Percentiles rank a stretch among this genome's conserved stretches.
phyloP scores from a whole-genome alignment of 106 monocot genomes.

The Acorus gramineus region DNA sequence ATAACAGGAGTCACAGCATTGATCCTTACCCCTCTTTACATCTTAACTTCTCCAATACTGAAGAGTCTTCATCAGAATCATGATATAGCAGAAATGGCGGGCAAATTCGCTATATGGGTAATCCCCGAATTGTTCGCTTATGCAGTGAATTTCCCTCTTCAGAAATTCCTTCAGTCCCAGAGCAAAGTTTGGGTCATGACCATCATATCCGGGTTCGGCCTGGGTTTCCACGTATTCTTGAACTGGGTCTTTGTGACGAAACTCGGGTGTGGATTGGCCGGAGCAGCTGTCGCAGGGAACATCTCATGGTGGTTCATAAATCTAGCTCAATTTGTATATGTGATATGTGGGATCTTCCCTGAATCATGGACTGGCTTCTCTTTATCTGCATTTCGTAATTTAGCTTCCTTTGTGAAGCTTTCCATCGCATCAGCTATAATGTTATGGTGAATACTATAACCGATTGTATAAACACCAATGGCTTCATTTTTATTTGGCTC shows the following conservation, averaged over 20 bases:
- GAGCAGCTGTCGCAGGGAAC: constrained; percentile 66
- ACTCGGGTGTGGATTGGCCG: constrained; percentile 44
- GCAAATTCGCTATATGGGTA: constrained; percentile 41
- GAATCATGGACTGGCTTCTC: constrained; percentile 83
- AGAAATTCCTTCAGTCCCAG: constrained; percentile 89
- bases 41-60: constrained; percentile 53
- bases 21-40: constrained; percentile 53
- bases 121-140: constrained; percentile 72
- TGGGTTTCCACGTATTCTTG: constrained; percentile 45
- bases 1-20: constrained; percentile 49
- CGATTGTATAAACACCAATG: background rate
- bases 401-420: constrained; percentile 53
- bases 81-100: constrained; percentile 36
- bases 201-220: constrained; percentile 32
- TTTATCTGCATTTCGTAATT: constrained; percentile 36
- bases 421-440: constrained; percentile 83
- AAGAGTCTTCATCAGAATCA: constrained; percentile 39
- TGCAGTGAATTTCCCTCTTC: constrained; percentile 79
- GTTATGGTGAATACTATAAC: constrained; percentile 44
- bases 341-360: constrained; percentile 50
- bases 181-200: constrained; percentile 82
- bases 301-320: constrained; percentile 73
- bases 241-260: constrained; percentile 61
- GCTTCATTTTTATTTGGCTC: background rate
- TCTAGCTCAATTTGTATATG: constrained; percentile 39